These are phyloP conservation scores for Talaromyces trachyspermus DNA, from an alignment of 495 filamentous ascomycete species.

Conservation along the genomic window DNA sequence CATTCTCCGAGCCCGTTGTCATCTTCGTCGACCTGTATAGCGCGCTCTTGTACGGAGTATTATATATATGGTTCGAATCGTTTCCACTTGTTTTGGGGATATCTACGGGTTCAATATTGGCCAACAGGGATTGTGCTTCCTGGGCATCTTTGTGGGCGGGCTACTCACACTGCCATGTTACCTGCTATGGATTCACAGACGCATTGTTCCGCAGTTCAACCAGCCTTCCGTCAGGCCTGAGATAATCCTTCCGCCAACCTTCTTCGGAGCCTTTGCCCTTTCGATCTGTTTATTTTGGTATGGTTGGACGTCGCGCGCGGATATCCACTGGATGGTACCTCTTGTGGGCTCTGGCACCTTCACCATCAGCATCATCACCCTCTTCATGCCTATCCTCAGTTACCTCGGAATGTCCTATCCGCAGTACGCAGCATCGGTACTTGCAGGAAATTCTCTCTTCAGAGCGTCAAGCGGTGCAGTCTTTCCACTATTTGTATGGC, in stretches of 20 bases:
- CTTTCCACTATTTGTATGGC: conserved; percentile 43
- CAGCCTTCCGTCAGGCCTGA: conserved; percentile 29
- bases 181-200: conserved; percentile 36
- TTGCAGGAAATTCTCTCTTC: conserved; percentile 41
- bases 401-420: conserved; percentile 44
- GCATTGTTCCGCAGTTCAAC: conserved; percentile 33
- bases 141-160: conserved; percentile 40
- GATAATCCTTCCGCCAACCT: conserved; percentile 32
- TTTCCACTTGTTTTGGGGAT: conserved; percentile 46
- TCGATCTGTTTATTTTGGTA: conserved; percentile 45
- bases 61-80: conserved; percentile 52
- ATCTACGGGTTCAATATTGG: conserved; percentile 43
- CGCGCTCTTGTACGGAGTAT: conserved; percentile 44
- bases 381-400: conserved; percentile 44
- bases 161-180: conserved; percentile 34
- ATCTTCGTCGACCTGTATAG: conserved; percentile 47
- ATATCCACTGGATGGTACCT: conserved; percentile 46
- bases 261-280: conserved; percentile 36
- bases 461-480: conserved; percentile 34
- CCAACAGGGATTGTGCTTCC: conserved; percentile 40
- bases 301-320: conserved; percentile 34
- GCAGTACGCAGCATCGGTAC: conserved; percentile 35
- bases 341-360: conserved; percentile 48
- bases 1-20: conserved; percentile 42
- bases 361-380: conserved; percentile 42